Percentiles rank a stretch among this genome's conserved stretches.
Evolutionary conservation across 306 rosid species (phyloP).

Genomic region (Vigna mungo): DNA sequence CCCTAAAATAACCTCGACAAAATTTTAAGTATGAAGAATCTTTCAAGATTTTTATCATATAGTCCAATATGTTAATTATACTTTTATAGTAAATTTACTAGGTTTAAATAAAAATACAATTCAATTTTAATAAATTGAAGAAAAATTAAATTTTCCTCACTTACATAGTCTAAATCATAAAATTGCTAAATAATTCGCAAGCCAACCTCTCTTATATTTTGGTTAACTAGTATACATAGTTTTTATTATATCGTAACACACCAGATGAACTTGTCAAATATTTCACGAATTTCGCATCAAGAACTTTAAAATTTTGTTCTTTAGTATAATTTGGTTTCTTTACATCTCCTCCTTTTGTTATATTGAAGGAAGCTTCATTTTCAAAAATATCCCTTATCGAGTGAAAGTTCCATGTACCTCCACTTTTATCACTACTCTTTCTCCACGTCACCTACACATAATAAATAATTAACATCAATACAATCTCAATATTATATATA

Average conservation of each 20-base stretch:
- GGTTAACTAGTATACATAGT: neutral
- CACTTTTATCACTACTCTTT: neutral
- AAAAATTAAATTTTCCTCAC: too few species aligned
- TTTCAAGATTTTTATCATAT: too few species aligned
- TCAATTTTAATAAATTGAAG: too few species aligned
- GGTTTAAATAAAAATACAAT: too few species aligned
- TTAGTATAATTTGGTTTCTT: neutral
- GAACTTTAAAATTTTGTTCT: neutral
- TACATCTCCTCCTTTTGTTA: neutral
- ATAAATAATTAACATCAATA: neutral
- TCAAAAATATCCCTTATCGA: neutral
- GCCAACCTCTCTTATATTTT: neutral
- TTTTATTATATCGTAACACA: neutral
- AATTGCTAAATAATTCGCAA: too few species aligned
- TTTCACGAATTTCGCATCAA: neutral
- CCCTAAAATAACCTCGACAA: too few species aligned
- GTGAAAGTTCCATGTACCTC: neutral
- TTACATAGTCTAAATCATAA: too few species aligned
- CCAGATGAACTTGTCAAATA: neutral
- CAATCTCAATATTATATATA: too few species aligned
- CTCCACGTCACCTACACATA: slow-evolving; percentile 7
- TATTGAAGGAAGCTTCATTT: neutral
- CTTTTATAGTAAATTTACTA: too few species aligned
- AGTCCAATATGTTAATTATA: too few species aligned
- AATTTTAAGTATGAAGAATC: too few species aligned